Evolutionary conservation across 2,329 filamentous ascomycete species (phyloP).

Genomic region (Tolypocladium cylindrosporum): DNA sequence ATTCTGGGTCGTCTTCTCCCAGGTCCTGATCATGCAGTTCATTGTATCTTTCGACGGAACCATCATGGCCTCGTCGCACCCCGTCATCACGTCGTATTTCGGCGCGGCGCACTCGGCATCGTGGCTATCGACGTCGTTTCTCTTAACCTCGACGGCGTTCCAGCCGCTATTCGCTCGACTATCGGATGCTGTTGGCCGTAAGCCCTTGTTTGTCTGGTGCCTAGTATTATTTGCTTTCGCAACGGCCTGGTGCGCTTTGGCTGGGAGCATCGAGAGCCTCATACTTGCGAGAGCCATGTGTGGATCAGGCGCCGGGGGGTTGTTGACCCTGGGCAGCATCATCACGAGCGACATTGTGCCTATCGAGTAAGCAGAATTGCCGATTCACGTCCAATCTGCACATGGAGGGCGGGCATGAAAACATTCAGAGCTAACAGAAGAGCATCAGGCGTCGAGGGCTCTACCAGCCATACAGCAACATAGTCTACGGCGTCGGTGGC

Average conservation of each 20-base stretch:
- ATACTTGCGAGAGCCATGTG: conserved; percentile 62
- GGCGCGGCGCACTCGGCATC: conserved; percentile 67
- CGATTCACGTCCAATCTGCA: conserved; percentile 1
- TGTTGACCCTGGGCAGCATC: conserved; percentile 59
- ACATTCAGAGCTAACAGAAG: neutral
- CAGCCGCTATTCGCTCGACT: conserved; percentile 66
- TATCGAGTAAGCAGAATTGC: conserved; percentile 43
- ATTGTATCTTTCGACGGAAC: conserved; percentile 63
- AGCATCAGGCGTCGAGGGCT: conserved; percentile 41
- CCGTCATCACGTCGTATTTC: conserved; percentile 74
- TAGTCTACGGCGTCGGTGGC: conserved; percentile 48
- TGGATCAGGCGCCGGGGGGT: conserved; percentile 63
- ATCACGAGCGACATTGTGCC: conserved; percentile 68
- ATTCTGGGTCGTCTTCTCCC: conserved; percentile 55
- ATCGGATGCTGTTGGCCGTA: conserved; percentile 64
- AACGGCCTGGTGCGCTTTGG: conserved; percentile 60
- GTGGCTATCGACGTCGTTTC: conserved; percentile 71
- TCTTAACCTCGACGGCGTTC: conserved; percentile 66
- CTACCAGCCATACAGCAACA: conserved; percentile 63
- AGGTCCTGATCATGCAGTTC: conserved; percentile 46
- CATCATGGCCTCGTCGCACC: conserved; percentile 72
- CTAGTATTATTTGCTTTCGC: conserved; percentile 53
- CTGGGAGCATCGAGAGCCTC: conserved; percentile 55
- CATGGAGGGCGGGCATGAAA: too few species aligned
- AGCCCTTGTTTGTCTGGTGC: conserved; percentile 52